Conservation (phyloP, 2,329 filamentous ascomycete genomes). For the Aureobasidium musti region DNA sequence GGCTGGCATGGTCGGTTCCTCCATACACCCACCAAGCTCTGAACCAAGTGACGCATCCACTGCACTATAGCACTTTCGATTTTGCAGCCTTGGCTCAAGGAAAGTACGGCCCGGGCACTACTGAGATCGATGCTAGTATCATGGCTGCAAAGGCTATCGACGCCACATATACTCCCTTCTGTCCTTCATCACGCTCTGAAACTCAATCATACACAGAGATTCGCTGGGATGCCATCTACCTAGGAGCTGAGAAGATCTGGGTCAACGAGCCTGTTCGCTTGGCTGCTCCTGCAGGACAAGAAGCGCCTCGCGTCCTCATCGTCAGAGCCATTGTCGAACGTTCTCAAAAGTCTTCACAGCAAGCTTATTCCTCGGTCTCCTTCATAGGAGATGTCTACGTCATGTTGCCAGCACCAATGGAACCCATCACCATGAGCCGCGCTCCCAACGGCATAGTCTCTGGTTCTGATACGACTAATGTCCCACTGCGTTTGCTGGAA, state of each 20-base stretch:
- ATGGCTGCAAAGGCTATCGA: slow-evolving; percentile 59
- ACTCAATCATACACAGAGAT: slow-evolving; percentile 44
- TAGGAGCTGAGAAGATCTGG: slow-evolving; percentile 63
- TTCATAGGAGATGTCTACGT: slow-evolving; percentile 57
- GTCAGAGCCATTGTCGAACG: slow-evolving; percentile 50
- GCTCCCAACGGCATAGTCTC: slow-evolving; percentile 34
- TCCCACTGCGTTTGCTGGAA: slow-evolving; percentile 55
- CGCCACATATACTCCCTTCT: slow-evolving; percentile 57
- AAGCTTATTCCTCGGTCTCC: slow-evolving; percentile 31
- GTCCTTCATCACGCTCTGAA: slow-evolving; percentile 47
- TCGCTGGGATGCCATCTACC: slow-evolving; percentile 57
- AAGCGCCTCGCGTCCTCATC: slow-evolving; percentile 54
- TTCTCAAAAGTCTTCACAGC: slow-evolving; percentile 34
- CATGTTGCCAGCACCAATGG: slow-evolving; percentile 48
- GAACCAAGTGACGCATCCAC: slow-evolving; percentile 42
- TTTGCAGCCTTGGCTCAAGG: slow-evolving; percentile 51
- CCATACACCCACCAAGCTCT: slow-evolving; percentile 51
- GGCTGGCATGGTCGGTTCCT: slow-evolving; percentile 61
- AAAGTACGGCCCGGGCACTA: slow-evolving; percentile 51
- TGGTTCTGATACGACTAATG: slow-evolving; percentile 43
- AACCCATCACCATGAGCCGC: slow-evolving; percentile 38
- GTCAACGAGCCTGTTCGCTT: slow-evolving; percentile 60
- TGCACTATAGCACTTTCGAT: slow-evolving; percentile 54
- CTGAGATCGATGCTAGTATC: slow-evolving; percentile 60
- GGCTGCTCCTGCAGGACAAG: slow-evolving; percentile 39